Evolutionary conservation across 805 yeast species (phyloP), one percentile per base, ranked within the genome.

Genomic region (Metschnikowia picachoensis): DNA sequence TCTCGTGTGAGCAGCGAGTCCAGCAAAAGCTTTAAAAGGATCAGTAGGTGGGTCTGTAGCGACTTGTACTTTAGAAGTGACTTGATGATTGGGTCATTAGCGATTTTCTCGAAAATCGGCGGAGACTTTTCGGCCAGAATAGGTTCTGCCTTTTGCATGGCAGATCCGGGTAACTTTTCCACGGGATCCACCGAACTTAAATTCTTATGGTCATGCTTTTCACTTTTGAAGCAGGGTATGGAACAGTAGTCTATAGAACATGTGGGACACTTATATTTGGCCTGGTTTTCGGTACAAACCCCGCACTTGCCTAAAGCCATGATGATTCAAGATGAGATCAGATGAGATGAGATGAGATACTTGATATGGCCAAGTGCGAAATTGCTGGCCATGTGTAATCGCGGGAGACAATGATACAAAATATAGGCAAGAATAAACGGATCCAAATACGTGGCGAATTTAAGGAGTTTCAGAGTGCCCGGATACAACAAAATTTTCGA

Each of bases 201-300:
- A 20, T 20, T 20, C 4, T 28, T 38, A 15, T 66, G 73, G 30
- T 40, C 48, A 51, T 76, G 80, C 3, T 47, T 38, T 12, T 61
- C 73, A 30, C 72, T 59, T 55, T 82, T 85, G 63, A 69, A 86
- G 55, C 95, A 87, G 2, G 46, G 56, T 7, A 87, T 55, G 0
- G 86, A 78, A 60, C 95, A 87, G 52, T 72, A 72, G 6, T 60
- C 72, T 47, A 61, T 46, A 4, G 39, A 17, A 50, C 87, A 82
- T 39, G 60, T 62, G 0, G 87, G 84, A 48, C 87, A 82, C 55
- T 72, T 77, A 63, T 82, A 82, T 52, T 77, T 77, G 25, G 80
- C 67, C 40, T 59, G 56, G 4, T 52, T 53, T 3, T 28, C 53
- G 13, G 53, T 39, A 52, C 81, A 76, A 30, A 77, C 60, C 38